A percentile compares a stretch with the other conserved stretches of the same genome.
Conservation (phyloP, 306 rosid species). For the Vicia sativa region DNA sequence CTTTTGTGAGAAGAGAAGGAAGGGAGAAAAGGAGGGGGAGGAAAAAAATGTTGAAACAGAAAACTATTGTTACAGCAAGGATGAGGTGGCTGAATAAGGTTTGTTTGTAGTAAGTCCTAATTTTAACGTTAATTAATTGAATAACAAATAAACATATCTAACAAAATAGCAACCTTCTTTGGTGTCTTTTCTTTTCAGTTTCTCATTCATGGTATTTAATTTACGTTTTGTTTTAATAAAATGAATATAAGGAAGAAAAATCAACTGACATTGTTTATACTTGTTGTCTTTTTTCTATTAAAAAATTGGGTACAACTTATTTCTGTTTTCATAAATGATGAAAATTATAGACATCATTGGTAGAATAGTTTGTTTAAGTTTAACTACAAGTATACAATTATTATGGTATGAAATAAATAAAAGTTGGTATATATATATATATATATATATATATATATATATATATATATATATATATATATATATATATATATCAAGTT, state of each 20-base stretch:
- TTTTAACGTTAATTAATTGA: conserved; percentile 34
- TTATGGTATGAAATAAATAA: background rate
- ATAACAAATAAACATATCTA: conserved; percentile 1
- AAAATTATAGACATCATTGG: background rate
- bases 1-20: conserved; percentile 34
- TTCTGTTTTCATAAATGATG: background rate
- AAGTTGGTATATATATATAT: too few relatives aligned
- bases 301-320: background rate
- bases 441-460: too few relatives aligned
- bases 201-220: background rate
- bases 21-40: conserved; percentile 43
- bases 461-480: too few relatives aligned
- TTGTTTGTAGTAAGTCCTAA: conserved; percentile 28
- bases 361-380: background rate
- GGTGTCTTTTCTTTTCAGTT: conserved; percentile 7
- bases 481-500: background rate
- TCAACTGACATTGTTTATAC: background rate
- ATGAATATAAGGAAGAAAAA: background rate
- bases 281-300: background rate
- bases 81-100: conserved; percentile 27
- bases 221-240: background rate
- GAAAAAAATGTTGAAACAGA: conserved; percentile 34
- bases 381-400: background rate
- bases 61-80: conserved; percentile 29
- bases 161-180: conserved; percentile 26